phyloP scores from a whole-genome alignment of 106 monocot species.

The Phalaenopsis equestris region DNA sequence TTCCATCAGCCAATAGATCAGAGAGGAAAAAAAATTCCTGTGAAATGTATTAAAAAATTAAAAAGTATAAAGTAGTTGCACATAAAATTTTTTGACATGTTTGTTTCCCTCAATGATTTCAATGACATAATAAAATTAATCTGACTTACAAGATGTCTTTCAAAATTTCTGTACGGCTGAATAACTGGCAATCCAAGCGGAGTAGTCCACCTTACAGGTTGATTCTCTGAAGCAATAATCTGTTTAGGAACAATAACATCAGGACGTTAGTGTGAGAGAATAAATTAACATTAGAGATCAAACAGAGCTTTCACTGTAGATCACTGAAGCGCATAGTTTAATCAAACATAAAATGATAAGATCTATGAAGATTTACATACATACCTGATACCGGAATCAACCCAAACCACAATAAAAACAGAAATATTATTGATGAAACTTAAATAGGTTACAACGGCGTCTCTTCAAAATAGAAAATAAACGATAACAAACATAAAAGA shows the following conservation, averaged over 20 bases:
- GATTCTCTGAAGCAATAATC: constrained; percentile 53
- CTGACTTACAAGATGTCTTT: constrained; percentile 66
- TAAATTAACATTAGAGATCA: background rate
- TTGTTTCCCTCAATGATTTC: background rate
- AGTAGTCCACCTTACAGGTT: constrained; percentile 65
- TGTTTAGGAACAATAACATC: constrained; percentile 14
- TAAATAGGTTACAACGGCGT: too few species aligned
- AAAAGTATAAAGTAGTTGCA: background rate
- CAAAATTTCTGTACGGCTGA: constrained; percentile 66
- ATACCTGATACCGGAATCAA: too few species aligned
- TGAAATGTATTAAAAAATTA: background rate
- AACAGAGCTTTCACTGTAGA: background rate
- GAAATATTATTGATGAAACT: too few species aligned
- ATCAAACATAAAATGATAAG: background rate
- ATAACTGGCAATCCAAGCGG: constrained; percentile 67
- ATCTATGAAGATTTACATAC: too few species aligned
- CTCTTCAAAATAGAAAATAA: too few species aligned
- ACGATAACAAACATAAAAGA: too few species aligned
- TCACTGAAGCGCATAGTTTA: background rate
- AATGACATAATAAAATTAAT: background rate
- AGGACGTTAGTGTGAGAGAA: background rate
- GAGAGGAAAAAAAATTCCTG: background rate
- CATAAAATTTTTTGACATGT: background rate
- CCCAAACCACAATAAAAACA: too few species aligned
- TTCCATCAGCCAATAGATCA: background rate